Percentiles rank a stretch among this genome's conserved stretches.
Evolutionary conservation across 768 basidiomycete genomes (phyloP).

Genomic region (Agaricus subrufescens): DNA sequence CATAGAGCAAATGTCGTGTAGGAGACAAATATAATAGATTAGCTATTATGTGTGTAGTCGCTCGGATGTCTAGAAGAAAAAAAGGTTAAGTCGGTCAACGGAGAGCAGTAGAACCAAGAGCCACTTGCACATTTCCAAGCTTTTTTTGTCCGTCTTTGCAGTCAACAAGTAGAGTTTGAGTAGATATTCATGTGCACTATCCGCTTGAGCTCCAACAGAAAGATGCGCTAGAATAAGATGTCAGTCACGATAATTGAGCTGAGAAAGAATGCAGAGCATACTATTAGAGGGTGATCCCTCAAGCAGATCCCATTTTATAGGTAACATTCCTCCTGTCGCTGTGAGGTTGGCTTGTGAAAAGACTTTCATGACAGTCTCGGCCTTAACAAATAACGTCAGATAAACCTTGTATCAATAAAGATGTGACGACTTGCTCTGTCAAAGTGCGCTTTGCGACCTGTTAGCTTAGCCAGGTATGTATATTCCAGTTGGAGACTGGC

Average conservation of each 20-base stretch:
- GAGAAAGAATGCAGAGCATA: slow-evolving; percentile 23
- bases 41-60: slow-evolving; percentile 57
- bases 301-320: slow-evolving; percentile 49
- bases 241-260: neutral
- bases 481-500: slow-evolving; percentile 83
- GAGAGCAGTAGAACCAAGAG: neutral
- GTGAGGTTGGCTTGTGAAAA: slow-evolving; percentile 44
- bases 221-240: slow-evolving; percentile 29
- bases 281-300: slow-evolving; percentile 41
- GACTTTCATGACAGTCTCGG: slow-evolving; percentile 39
- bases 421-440: slow-evolving; percentile 38
- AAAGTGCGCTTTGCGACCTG: slow-evolving; percentile 61
- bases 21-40: slow-evolving; percentile 67
- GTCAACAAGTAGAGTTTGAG: slow-evolving; percentile 71
- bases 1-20: slow-evolving; percentile 60
- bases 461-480: slow-evolving; percentile 74
- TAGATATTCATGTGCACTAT: slow-evolving; percentile 76
- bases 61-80: slow-evolving; percentile 44
- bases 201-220: slow-evolving; percentile 63
- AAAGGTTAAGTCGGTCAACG: neutral
- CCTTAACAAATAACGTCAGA: slow-evolving; percentile 26
- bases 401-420: neutral
- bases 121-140: slow-evolving; percentile 62
- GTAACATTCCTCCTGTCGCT: slow-evolving; percentile 58
- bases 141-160: slow-evolving; percentile 52